phyloP scores from a whole-genome alignment of 805 yeast genomes.

The Deakozyma indianensis region DNA sequence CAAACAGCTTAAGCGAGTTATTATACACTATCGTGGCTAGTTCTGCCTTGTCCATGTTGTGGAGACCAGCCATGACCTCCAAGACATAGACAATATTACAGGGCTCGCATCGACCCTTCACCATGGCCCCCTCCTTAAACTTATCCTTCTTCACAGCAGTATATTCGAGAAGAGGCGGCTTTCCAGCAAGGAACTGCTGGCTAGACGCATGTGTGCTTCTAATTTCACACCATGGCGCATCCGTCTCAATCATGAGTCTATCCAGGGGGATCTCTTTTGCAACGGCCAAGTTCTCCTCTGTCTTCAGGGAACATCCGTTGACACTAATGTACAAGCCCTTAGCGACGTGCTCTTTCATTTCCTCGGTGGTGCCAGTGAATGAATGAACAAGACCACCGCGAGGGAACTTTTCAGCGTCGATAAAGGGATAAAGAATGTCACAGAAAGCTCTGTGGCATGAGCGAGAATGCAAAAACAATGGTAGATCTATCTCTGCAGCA shows the following conservation, averaged over 20 bases:
- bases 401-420: slow-evolving; percentile 24
- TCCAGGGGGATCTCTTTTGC: slow-evolving; percentile 56
- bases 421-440: slow-evolving; percentile 44
- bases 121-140: slow-evolving; percentile 30
- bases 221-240: slow-evolving; percentile 98
- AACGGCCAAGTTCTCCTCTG: slow-evolving; percentile 56
- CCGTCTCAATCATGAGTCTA: slow-evolving; percentile 74
- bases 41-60: slow-evolving; percentile 26
- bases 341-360: slow-evolving; percentile 40
- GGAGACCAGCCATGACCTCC: slow-evolving; percentile 42
- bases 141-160: slow-evolving; percentile 55
- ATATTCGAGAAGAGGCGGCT: slow-evolving; percentile 32
- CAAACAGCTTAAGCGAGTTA: slow-evolving; percentile 36
- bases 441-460: slow-evolving; percentile 72
- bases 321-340: slow-evolving; percentile 63
- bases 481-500: slow-evolving; percentile 39
- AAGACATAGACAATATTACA: slow-evolving; percentile 75
- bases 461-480: slow-evolving; percentile 84
- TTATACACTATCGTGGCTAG: slow-evolving; percentile 37
- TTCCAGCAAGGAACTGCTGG: slow-evolving; percentile 25
- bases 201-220: slow-evolving; percentile 69
- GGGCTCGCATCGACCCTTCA: slow-evolving; percentile 87
- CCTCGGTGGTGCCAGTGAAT: slow-evolving; percentile 70
- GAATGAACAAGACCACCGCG: slow-evolving; percentile 84
- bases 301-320: slow-evolving; percentile 85